phyloP scores from a whole-genome alignment of 306 rosid species.

The Clitoria ternatea region DNA sequence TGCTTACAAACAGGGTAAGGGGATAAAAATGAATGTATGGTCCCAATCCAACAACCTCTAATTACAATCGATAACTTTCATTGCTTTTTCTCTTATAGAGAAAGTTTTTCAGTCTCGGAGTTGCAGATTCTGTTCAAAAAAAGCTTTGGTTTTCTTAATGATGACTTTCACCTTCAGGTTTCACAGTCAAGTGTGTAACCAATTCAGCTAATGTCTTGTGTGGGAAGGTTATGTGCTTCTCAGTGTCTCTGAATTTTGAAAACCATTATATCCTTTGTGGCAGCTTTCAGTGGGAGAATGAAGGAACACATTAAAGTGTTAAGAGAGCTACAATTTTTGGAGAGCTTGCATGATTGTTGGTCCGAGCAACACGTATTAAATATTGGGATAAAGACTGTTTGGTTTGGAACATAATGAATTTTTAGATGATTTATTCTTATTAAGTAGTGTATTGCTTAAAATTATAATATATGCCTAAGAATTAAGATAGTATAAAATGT shows the following conservation, averaged over 20 bases:
- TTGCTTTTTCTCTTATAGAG: neutral
- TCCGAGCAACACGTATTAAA: neutral
- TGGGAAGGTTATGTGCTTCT: neutral
- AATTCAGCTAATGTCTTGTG: neutral
- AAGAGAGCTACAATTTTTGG: neutral
- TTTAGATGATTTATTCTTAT: neutral
- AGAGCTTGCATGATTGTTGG: neutral
- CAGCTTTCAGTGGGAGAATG: neutral
- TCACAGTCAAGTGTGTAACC: neutral
- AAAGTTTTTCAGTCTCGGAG: neutral
- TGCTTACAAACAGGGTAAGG: neutral
- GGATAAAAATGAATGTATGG: neutral
- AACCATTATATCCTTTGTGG: neutral
- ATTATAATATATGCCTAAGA: neutral
- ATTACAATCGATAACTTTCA: neutral
- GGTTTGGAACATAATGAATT: neutral
- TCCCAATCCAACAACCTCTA: neutral
- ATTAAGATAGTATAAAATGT: neutral
- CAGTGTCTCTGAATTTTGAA: neutral
- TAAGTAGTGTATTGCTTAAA: neutral
- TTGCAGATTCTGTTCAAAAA: neutral
- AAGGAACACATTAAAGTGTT: neutral
- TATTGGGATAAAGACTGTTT: neutral
- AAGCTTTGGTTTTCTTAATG: neutral
- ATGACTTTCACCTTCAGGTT: neutral